A percentile compares a stretch with the other conserved stretches of the same genome.
These are phyloP conservation scores for Aspergillus costaricaensis DNA, from an alignment of 2,329 filamentous ascomycete genomes.

Conservation along the genomic window DNA sequence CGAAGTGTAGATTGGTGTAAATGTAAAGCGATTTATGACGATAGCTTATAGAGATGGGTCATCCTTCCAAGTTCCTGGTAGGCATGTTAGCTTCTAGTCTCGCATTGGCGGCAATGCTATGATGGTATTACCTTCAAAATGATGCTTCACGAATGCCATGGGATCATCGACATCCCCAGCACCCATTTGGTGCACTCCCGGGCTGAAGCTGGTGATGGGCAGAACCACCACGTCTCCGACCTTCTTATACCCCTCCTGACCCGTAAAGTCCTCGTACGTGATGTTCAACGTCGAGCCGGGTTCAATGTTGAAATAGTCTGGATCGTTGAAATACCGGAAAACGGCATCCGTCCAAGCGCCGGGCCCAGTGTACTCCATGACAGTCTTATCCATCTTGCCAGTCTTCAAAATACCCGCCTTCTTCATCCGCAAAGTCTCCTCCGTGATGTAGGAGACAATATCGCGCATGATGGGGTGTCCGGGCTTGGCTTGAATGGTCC, in stretches of 20 bases:
- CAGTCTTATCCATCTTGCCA: constrained; percentile 66
- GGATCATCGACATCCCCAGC: constrained; percentile 85
- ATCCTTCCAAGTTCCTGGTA: constrained; percentile 41
- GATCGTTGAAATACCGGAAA: constrained; percentile 92
- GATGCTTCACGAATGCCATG: constrained; percentile 96
- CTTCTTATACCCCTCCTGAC: constrained; percentile 78
- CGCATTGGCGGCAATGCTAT: too few relatives aligned
- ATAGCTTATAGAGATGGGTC: constrained; percentile 33
- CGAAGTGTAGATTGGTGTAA: too few relatives aligned
- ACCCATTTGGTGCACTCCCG: constrained; percentile 90
- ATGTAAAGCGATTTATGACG: neutral
- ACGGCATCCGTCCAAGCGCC: constrained; percentile 91
- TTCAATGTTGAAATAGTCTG: constrained; percentile 79
- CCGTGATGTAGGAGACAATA: constrained; percentile 81
- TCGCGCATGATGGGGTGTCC: constrained; percentile 90
- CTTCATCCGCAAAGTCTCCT: constrained; percentile 76
- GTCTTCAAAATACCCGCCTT: constrained; percentile 63
- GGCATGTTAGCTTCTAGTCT: constrained; percentile 14
- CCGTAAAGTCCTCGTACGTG: constrained; percentile 85
- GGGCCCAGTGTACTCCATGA: constrained; percentile 93
- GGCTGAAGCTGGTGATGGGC: constrained; percentile 96
- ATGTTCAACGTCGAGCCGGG: constrained; percentile 68
- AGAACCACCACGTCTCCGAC: constrained; percentile 91
- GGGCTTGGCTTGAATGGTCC: constrained; percentile 95
- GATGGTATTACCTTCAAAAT: constrained; percentile 74